These are phyloP conservation scores for Fusarium euwallaceae DNA, from an alignment of 2,329 filamentous ascomycete genomes.

Conservation along the genomic window DNA sequence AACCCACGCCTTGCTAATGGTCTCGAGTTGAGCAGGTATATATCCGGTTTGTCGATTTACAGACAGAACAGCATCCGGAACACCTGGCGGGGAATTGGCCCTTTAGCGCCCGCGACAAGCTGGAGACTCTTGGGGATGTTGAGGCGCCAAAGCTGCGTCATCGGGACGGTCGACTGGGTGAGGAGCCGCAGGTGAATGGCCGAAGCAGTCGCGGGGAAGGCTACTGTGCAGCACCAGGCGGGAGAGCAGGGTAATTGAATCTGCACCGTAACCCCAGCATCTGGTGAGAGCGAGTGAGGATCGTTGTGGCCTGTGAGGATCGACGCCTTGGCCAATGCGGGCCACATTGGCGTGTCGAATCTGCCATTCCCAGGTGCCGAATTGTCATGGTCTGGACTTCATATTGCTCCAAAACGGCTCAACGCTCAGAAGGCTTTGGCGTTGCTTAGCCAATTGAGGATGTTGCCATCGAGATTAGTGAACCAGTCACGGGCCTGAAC, in stretches of 20 bases:
- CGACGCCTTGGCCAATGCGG: slow-evolving; percentile 14
- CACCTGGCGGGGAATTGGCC: neutral
- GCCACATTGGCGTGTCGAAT: slow-evolving; percentile 14
- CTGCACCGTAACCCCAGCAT: slow-evolving; percentile 16
- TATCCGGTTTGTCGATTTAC: neutral
- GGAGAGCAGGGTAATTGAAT: slow-evolving; percentile 9
- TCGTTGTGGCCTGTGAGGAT: slow-evolving; percentile 20
- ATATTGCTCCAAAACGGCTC: neutral
- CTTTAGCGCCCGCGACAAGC: slow-evolving; percentile 3
- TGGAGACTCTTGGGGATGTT: slow-evolving; percentile 2
- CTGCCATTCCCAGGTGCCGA: neutral
- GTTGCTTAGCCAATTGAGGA: neutral
- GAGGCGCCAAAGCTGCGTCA: slow-evolving; percentile 13
- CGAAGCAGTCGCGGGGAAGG: slow-evolving; percentile 4
- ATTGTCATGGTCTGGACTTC: neutral
- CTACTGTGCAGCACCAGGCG: neutral
- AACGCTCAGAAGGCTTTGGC: slow-evolving; percentile 7
- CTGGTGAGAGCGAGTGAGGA: slow-evolving; percentile 16
- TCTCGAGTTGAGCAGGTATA: neutral
- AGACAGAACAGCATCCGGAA: neutral
- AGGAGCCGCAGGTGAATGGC: slow-evolving; percentile 4
- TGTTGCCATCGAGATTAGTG: neutral
- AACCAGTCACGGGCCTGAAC: neutral
- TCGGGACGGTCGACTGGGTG: slow-evolving; percentile 4
- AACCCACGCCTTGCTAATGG: neutral